Base-by-base conservation (phyloP, 495 filamentous ascomycete genomes). In the Bacidia rubella region DNA sequence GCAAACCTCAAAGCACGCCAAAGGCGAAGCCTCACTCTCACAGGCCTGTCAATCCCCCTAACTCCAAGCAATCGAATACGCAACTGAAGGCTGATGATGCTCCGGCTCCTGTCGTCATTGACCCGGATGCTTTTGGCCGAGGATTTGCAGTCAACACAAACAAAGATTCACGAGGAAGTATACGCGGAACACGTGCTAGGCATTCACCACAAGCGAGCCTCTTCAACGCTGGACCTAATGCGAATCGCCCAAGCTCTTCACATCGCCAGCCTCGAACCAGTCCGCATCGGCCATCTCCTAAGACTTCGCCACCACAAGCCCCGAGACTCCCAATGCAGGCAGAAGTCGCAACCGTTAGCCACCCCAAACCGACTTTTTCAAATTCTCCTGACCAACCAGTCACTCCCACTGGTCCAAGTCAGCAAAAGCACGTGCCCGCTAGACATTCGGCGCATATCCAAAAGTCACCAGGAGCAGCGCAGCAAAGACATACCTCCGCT, bases 51-150 rank as follows among this genome's bases (percentile, higher is more conserved):
- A 56, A 60, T 7, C 40, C 60, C 24, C 67, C 70, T 43, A 42
- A 63, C 21, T 60, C 47, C n/a, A n/a, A n/a, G 29, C 15, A 35
- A 7, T 15, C 29, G 15, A 15, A 7, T 15, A 35, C 21, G 60
- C 64, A 41, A 48, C 52, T 26, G 21, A 24, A 1, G 5, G 23
- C 42, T 5, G 27, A 47, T 19, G 52, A 32, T 21, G 26, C 15
- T 22, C 45, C 42, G n/a, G 43, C 21, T 48, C 53, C 55, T 27
- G 25, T 39, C 52, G 35, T 62, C 27, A 62, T 62, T 35, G 60
- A 62, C 42, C 60, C 60, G 15, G 57, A 62, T 42, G 58, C 60
- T 24, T 62, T 62, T 49, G 60, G 60, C 5, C 54, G 60, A 9
- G 49, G 54, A 25, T 56, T 58, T 24, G 47, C 49, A n/a, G 48